A percentile compares a stretch with the other conserved stretches of the same genome.
phyloP scores from a whole-genome alignment of 1,284 basidiomycete genomes.

The Ceratobasidium sp. region DNA sequence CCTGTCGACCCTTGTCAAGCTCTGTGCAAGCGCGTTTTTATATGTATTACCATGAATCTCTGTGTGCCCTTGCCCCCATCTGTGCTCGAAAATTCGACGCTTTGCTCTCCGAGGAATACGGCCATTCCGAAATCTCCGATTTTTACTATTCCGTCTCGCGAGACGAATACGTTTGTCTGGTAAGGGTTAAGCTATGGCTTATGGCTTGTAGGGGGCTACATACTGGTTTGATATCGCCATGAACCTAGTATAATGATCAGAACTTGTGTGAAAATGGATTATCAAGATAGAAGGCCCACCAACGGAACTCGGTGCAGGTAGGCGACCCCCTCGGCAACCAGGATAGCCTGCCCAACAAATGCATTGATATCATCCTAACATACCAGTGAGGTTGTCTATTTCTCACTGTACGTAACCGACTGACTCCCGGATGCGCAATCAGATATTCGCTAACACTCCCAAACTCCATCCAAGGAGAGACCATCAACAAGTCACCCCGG shows the following conservation, averaged over 20 bases:
- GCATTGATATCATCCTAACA: not conserved
- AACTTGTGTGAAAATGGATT: no score
- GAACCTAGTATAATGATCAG: not conserved
- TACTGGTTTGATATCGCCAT: slow-evolving; percentile 26
- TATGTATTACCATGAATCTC: no score
- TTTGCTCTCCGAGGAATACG: not conserved
- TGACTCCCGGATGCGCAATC: not conserved
- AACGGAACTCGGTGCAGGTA: not conserved
- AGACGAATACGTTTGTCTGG: slow-evolving; percentile 11
- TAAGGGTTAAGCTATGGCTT: not conserved
- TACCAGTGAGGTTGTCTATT: not conserved
- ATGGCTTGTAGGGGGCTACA: not conserved
- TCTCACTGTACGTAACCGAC: not conserved
- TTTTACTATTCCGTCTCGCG: slow-evolving; percentile 2
- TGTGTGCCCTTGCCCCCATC: no score
- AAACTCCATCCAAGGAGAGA: slow-evolving; percentile 17
- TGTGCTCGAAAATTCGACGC: not conserved
- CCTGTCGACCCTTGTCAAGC: no score
- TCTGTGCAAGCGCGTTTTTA: no score
- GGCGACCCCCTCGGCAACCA: not conserved
- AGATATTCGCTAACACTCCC: not conserved
- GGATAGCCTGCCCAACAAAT: not conserved
- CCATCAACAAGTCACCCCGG: not conserved
- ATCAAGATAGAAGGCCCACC: not conserved
- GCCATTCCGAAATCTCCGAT: slow-evolving; percentile 13